Percentiles rank a stretch among this genome's conserved stretches.
phyloP scores from a whole-genome alignment of 1,284 basidiomycete genomes.

The Cutaneotrichosporon cutaneum region DNA sequence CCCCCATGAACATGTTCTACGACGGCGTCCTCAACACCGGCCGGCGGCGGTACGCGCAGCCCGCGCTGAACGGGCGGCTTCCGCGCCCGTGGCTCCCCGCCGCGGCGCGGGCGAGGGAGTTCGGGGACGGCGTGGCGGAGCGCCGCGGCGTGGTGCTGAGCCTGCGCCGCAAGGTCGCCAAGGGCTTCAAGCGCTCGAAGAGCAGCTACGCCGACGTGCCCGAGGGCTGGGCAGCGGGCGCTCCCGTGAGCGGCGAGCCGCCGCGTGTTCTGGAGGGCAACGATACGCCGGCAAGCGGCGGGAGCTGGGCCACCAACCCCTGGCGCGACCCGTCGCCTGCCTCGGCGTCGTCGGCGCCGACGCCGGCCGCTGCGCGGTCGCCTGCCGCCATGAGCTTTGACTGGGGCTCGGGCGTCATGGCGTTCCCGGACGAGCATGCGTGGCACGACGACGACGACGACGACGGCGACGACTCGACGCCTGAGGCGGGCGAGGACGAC shows the following conservation, averaged over 20 bases:
- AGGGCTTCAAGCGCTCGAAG: constrained; percentile 37
- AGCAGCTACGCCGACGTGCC: neutral
- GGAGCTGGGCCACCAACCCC: constrained; percentile 33
- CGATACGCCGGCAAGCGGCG: neutral
- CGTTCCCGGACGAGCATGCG: constrained; percentile 66
- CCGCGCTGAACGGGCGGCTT: constrained; percentile 79
- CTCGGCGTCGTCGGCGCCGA: neutral
- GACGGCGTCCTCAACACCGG: constrained; percentile 73
- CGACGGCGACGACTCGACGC: constrained; percentile 48
- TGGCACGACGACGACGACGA: constrained; percentile 57
- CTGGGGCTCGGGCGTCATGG: constrained; percentile 65
- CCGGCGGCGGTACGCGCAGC: constrained; percentile 80
- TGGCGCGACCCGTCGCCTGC: constrained; percentile 39
- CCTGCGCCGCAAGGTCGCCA: constrained; percentile 44
- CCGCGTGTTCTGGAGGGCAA: constrained; percentile 1
- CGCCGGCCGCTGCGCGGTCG: neutral
- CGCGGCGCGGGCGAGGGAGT: constrained; percentile 62
- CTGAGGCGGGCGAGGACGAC: constrained; percentile 39
- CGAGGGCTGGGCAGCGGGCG: constrained; percentile 4
- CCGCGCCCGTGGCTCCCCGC: constrained; percentile 88
- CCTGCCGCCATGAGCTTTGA: constrained; percentile 32
- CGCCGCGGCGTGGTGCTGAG: constrained; percentile 45
- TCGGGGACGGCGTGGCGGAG: constrained; percentile 54
- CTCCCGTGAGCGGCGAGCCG: neutral
- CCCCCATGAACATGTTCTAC: constrained; percentile 91